Evolutionary conservation across 306 rosid species (phyloP), one percentile per base, ranked within the genome.

Genomic region (Argentina anserina): DNA sequence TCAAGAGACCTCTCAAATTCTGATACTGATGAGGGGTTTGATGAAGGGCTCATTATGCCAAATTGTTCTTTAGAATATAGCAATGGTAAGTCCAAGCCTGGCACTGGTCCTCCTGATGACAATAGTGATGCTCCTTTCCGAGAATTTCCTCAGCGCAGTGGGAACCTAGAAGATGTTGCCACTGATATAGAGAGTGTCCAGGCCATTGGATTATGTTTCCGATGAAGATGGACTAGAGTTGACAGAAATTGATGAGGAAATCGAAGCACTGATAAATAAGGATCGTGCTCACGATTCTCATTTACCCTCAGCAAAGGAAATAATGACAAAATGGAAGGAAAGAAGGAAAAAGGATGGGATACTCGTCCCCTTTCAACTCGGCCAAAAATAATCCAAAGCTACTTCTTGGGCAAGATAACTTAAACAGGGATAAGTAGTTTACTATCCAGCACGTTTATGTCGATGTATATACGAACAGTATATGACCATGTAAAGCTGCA

Each of bases 281-380:
- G 71, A 69, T 28, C 75, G 78, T 73, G 49, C 71, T 7, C 65
- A 20, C 1, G 58, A 34, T 29, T 72, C 72, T 5, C 34, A 69
- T 55, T 39, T 37, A 43, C 97, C 96, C 55, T 76, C 92, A 0
- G 91, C 89, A 36, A 36, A 67, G 72, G 95, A 94, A 80, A 89
- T 88, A 78, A 80, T 91, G 80, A 79, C 85, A 71, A 76, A 64
- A 25, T 91, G 97, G 97, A 88, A 91, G 76, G 92, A 89, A 78
- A 84, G 76, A 64, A 83, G 97, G 83, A 76, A 72, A 77, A 70
- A 73, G 46, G 89, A 80, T 68, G 85, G 69, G 56, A 76, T 79
- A 42, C 70, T 75, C 70, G 69, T 82, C 58, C 79, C 80, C 59
- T 55, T 83, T 65, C 75, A 82, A 75, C 76, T 69, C 42, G 81